phyloP scores from a whole-genome alignment of 176 grass and related monocot genomes.

The Microstegium vimineum region DNA sequence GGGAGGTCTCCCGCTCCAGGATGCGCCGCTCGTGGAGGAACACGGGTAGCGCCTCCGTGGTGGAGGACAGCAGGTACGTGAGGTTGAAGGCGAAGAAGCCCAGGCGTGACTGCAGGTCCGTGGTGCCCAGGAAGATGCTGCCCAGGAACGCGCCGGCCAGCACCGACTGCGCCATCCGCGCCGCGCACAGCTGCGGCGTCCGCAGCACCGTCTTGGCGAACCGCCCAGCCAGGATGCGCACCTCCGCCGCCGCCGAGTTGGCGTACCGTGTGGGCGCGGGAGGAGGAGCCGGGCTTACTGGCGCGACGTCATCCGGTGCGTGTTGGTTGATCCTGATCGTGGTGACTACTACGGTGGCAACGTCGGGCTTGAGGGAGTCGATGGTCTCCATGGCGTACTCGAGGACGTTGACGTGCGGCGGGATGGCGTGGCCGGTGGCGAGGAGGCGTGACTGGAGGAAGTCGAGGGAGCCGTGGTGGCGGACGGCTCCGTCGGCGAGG shows the following conservation, averaged over 20 bases:
- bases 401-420: constrained; percentile 80
- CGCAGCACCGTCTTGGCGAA: constrained; percentile 65
- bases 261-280: no score
- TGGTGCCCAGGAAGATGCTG: constrained; percentile 64
- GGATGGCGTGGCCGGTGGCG: constrained; percentile 54
- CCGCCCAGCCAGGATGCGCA: constrained; percentile 46
- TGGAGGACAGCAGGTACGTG: constrained; percentile 85
- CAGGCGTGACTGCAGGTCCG: constrained; percentile 60
- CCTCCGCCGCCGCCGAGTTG: constrained; percentile 52
- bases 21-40: constrained; percentile 84
- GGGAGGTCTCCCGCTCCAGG: constrained; percentile 72
- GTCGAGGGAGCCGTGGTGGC: constrained; percentile 65
- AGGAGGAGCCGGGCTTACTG: no score
- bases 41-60: constrained; percentile 72
- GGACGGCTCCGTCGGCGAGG: constrained; percentile 60
- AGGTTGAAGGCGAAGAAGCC: constrained; percentile 96
- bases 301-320: no score
- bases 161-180: constrained; percentile 59
- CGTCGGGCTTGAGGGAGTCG: constrained; percentile 30
- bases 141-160: constrained; percentile 61
- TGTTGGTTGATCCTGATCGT: no score
- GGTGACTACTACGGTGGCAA: not conserved
- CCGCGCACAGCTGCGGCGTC: constrained; percentile 66
- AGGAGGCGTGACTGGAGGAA: constrained; percentile 52
- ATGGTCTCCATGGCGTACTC: constrained; percentile 90